These are phyloP conservation scores for Phytophthora cajani DNA, from an alignment of 352 stramenopile genomes.

Conservation along the genomic window DNA sequence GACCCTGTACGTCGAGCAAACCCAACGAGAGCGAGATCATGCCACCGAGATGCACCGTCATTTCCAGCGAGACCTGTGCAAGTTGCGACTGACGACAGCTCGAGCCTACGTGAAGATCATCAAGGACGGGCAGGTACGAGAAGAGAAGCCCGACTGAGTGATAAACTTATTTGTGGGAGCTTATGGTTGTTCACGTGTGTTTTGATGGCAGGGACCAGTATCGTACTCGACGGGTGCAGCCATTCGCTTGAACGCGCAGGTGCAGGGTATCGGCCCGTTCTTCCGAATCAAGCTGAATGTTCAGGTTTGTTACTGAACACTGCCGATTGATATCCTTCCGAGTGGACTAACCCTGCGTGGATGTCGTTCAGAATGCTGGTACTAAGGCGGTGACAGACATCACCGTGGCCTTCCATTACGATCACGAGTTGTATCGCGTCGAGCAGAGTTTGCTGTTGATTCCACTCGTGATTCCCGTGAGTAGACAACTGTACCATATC, in stretches of 20 bases:
- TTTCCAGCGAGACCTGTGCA: slow-evolving; percentile 92
- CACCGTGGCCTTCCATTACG: slow-evolving; percentile 79
- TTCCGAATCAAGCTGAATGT: slow-evolving; percentile 88
- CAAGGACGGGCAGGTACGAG: slow-evolving; percentile 78
- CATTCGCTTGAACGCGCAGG: slow-evolving; percentile 84
- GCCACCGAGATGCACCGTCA: slow-evolving; percentile 92
- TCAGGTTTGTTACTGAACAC: slow-evolving; percentile 40
- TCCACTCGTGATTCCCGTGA: slow-evolving; percentile 77
- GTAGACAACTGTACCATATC: slow-evolving; percentile 6
- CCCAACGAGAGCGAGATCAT: slow-evolving; percentile 90
- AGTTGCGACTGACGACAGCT: slow-evolving; percentile 86
- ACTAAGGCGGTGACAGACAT: slow-evolving; percentile 71
- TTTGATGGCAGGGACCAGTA: slow-evolving; percentile 54
- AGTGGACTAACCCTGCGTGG: background rate
- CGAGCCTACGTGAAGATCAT: slow-evolving; percentile 92
- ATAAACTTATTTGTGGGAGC: background rate
- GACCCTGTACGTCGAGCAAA: slow-evolving; percentile 94
- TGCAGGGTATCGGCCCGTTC: slow-evolving; percentile 79
- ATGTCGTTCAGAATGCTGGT: slow-evolving; percentile 57
- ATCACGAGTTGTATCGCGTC: slow-evolving; percentile 76
- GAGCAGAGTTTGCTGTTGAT: slow-evolving; percentile 69
- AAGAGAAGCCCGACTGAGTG: background rate
- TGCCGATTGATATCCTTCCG: background rate
- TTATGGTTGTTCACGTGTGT: slow-evolving; percentile 2
- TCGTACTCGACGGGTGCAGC: slow-evolving; percentile 73